Evolutionary conservation across 164 flowering plant species (phyloP).

Genomic region (Chimonanthus praecox): DNA sequence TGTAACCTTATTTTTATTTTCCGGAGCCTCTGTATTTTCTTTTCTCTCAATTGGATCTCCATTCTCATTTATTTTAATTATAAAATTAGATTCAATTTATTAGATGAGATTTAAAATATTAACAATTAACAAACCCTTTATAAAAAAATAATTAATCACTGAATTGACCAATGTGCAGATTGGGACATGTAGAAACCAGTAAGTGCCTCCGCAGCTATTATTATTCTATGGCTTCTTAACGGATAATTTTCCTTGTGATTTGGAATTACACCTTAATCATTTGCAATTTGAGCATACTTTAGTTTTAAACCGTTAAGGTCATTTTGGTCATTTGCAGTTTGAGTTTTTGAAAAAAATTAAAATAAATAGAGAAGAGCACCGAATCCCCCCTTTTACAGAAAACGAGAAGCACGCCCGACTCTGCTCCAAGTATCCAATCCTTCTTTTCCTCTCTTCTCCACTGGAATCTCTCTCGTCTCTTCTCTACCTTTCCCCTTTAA

Average conservation of each 20-base stretch:
- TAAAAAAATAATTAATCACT: no score
- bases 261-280: background rate
- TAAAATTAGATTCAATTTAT: no score
- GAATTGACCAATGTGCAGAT: no score
- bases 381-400: constrained; percentile 3
- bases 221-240: background rate
- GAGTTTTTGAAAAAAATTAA: background rate
- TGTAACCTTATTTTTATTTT: no score
- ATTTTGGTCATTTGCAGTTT: background rate
- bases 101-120: no score
- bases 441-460: background rate
- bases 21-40: no score
- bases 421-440: background rate
- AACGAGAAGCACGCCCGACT: constrained; percentile 14
- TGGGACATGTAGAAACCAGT: background rate
- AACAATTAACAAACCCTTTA: no score
- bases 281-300: background rate
- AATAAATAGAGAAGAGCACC: background rate
- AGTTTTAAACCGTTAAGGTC: background rate
- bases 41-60: no score
- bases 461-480: no score
- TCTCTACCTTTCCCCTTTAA: no score
- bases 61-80: no score
- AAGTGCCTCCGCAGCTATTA: background rate
- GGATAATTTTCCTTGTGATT: background rate